Base-by-base conservation (phyloP, 306 rosid species). In the Acacia confusa region DNA sequence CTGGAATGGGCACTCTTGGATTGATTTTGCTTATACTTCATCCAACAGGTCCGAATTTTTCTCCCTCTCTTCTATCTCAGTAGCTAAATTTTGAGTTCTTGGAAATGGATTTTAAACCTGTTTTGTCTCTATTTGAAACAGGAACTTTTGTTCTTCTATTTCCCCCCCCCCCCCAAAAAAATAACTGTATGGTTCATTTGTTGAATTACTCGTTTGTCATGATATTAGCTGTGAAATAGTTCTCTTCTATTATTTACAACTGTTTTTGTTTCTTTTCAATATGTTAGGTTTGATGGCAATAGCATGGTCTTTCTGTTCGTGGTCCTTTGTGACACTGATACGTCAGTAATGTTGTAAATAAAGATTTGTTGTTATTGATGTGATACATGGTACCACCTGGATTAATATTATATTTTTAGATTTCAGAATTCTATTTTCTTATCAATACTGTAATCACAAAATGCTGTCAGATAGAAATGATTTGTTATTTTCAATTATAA, bases 11-110 rank as follows among this genome's bases (percentile, higher is more conserved):
- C 71, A 90, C 3, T 77, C 92, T 13, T 95, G 98, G 98, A 3
- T 83, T 78, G 88, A 90, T 65, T 95, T 95, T 74, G 98, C 98
- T 69, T 79, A 82, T 60, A 95, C 98, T 40, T 95, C 99, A 2
- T 77, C 96, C 27, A 86, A 93, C 73, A 93, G 98, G 99, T 92
- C 52, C 45, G 60, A 11, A 12, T 79, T 73, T 41, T 61, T 61
- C 30, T 74, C 32, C 74, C 25, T 45, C 43, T 41, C 6, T 60
- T 60, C 16, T 25, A 24, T 6, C 32, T 66, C 20, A 38, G 20
- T 15, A 9, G 72, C 44, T 25, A 17, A 2, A 17, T 16, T 11
- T 68, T 27, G 25, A 36, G 38, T 14, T 58, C 16, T 61, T 27
- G 28, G 7, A 17, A 36, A 15, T 28, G 36, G 22, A 4, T 45